phyloP scores from a whole-genome alignment of 257 asterid genomes.

The Solanum pinnatisectum region DNA sequence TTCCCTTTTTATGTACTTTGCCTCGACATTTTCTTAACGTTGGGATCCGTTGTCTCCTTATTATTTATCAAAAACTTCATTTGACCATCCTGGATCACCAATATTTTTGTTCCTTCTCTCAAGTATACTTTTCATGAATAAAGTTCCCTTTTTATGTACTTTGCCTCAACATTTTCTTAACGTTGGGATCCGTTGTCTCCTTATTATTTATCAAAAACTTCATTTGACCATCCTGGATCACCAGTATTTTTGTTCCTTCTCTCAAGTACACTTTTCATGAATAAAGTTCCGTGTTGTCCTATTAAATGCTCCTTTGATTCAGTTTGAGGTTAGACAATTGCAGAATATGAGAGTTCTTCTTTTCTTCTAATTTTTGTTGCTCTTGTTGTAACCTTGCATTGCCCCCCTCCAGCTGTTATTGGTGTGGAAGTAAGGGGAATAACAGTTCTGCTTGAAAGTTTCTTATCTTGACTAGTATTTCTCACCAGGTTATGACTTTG shows the following conservation, averaged over 20 bases:
- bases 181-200: background rate
- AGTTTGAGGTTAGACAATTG: background rate
- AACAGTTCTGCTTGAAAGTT: background rate
- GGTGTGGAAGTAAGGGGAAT: background rate
- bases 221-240: background rate
- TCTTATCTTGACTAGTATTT: conserved; percentile 1
- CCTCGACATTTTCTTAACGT: background rate
- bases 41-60: background rate
- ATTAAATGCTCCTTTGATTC: background rate
- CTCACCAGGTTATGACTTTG: conserved; percentile 65
- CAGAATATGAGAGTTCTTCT: background rate
- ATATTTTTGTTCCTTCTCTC: background rate
- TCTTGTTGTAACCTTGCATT: background rate
- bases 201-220: background rate
- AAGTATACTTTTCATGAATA: background rate
- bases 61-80: background rate
- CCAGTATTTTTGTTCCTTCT: background rate
- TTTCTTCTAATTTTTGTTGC: background rate
- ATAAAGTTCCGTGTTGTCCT: background rate
- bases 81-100: background rate
- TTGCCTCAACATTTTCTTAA: background rate
- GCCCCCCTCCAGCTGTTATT: background rate
- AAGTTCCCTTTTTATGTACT: background rate
- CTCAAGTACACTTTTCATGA: background rate
- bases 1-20: background rate